A percentile compares a stretch with the other conserved stretches of the same genome.
Conservation (phyloP, 2,329 filamentous ascomycete species). For the Leptographium lundbergii region DNA sequence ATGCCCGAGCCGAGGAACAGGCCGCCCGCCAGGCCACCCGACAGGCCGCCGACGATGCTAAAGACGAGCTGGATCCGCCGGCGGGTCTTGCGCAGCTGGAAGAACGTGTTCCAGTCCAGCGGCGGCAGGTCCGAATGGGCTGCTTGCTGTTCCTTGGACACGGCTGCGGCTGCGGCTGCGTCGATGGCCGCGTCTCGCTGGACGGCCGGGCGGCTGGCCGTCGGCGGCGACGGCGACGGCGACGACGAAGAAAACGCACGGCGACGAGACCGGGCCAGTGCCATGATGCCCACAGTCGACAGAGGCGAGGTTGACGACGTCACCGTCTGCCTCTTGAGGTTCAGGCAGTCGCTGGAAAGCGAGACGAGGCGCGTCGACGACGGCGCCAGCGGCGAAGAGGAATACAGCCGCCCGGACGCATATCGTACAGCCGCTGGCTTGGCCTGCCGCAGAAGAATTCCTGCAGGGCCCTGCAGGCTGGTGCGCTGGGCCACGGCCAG, state of each 20-base stretch:
- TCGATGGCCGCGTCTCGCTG: conserved; percentile 11
- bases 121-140: conserved; percentile 17
- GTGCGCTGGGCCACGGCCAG: not conserved
- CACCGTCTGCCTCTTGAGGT: not conserved
- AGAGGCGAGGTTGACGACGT: not conserved
- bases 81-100: conserved; percentile 75
- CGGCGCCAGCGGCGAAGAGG: not conserved
- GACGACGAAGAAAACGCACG: not conserved
- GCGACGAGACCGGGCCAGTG: not conserved
- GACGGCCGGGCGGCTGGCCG: not conserved
- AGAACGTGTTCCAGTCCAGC: conserved; percentile 89
- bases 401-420: too few species aligned
- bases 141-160: conserved; percentile 7
- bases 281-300: not conserved
- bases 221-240: not conserved
- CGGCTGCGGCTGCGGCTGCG: conserved; percentile 11
- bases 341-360: not conserved
- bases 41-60: conserved; percentile 52
- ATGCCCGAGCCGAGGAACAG: conserved; percentile 57
- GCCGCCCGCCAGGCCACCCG: conserved; percentile 49
- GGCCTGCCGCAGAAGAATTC: not conserved
- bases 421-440: not conserved
- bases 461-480: not conserved
- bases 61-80: conserved; percentile 73
- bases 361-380: not conserved